A percentile compares a stretch with the other conserved stretches of the same genome.
Conservation (phyloP, 2,329 filamentous ascomycete species). For the Pseudocercospora macadamiae region DNA sequence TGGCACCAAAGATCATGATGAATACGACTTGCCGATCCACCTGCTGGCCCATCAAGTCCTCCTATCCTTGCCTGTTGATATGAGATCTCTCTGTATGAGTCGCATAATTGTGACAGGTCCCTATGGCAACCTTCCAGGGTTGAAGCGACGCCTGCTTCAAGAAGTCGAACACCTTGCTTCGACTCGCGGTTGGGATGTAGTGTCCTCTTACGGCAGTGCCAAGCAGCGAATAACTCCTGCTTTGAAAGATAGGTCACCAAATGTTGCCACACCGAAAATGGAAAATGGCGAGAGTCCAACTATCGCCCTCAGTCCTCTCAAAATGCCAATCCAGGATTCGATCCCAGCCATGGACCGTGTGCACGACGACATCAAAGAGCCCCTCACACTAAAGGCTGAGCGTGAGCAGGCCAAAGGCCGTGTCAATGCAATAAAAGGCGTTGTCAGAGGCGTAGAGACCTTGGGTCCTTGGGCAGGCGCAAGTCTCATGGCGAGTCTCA, state of each 20-base stretch:
- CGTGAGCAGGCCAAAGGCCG: conserved; percentile 50
- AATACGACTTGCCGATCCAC: conserved; percentile 81
- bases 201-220: conserved; percentile 68
- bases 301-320: conserved; percentile 23
- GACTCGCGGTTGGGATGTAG: conserved; percentile 73
- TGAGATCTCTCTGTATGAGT: conserved; percentile 82
- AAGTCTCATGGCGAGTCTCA: conserved; percentile 69
- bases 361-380: conserved; percentile 38
- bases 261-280: conserved; percentile 14
- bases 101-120: conserved; percentile 86
- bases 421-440: conserved; percentile 55
- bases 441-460: conserved; percentile 67
- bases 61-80: conserved; percentile 76
- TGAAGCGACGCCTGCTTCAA: conserved; percentile 75
- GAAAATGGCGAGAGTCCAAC: conserved; percentile 4
- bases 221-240: conserved; percentile 17
- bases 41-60: conserved; percentile 76
- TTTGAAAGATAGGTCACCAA: conserved; percentile 27
- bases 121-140: conserved; percentile 74
- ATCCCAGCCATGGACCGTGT: conserved; percentile 28
- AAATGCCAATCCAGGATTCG: conserved; percentile 31
- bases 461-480: conserved; percentile 76
- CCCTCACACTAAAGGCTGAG: conserved; percentile 61
- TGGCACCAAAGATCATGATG: conserved; percentile 69
- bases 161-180: conserved; percentile 72